Percentiles rank a stretch among this genome's conserved stretches.
Evolutionary conservation across 768 basidiomycete genomes (phyloP).

Genomic region (Tricholoma terreum): DNA sequence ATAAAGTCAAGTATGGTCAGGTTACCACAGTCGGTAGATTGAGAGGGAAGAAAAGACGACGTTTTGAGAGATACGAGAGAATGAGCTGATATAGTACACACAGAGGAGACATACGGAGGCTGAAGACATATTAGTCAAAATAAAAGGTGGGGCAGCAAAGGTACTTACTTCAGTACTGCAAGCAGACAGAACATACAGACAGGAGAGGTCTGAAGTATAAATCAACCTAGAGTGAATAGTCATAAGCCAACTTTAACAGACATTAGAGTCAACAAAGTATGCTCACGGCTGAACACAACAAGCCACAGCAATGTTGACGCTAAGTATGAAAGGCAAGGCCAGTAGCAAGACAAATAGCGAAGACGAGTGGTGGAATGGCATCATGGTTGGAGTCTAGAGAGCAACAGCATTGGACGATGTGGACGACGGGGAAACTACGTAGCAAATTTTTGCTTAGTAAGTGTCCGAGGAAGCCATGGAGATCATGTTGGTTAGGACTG

Average conservation of each 20-base stretch:
- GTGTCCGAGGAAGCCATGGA: background rate
- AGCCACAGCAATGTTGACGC: background rate
- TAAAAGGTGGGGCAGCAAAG: background rate
- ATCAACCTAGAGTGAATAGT: background rate
- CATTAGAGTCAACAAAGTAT: background rate
- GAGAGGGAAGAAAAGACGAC: background rate
- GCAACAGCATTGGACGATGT: background rate
- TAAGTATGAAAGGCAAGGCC: background rate
- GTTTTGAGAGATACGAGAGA: background rate
- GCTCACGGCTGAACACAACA: background rate
- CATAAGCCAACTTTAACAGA: background rate
- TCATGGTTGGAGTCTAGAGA: background rate
- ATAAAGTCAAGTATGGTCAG: background rate
- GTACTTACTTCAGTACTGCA: background rate
- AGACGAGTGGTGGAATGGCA: background rate
- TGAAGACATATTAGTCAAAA: background rate
- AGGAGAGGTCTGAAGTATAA: background rate
- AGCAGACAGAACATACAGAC: background rate
- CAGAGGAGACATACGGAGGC: background rate
- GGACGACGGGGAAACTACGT: background rate
- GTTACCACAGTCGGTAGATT: background rate
- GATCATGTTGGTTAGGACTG: background rate
- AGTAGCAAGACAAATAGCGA: background rate
- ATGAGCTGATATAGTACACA: background rate
- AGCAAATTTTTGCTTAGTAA: background rate